Conservation (phyloP, 257 asterid species). For the Penstemon newberryi region DNA sequence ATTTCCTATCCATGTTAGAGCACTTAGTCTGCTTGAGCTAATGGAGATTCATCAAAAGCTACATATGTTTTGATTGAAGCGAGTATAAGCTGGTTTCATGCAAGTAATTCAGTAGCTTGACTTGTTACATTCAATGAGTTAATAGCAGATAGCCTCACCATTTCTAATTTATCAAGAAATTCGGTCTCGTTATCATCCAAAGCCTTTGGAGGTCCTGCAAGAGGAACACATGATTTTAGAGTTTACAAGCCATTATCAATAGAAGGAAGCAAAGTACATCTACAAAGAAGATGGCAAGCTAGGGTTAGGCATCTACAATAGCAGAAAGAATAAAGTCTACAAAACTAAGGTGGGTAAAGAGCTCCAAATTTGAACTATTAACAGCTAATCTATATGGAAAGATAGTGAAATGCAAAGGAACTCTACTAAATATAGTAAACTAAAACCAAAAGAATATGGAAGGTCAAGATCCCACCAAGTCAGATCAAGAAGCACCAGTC, state of each 20-base stretch:
- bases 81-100: conserved; percentile 12
- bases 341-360: too few relatives aligned
- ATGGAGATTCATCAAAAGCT: conserved; percentile 20
- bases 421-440: too few relatives aligned
- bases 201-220: conserved; percentile 94
- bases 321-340: too few relatives aligned
- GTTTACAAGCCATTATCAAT: neutral
- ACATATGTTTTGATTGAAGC: neutral
- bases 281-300: conserved; percentile 8
- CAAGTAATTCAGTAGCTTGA: conserved; percentile 13
- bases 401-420: too few relatives aligned
- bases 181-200: conserved; percentile 96
- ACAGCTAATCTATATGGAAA: too few relatives aligned
- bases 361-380: too few relatives aligned
- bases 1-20: conserved; percentile 6
- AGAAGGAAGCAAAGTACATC: neutral
- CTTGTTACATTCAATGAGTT: conserved; percentile 13
- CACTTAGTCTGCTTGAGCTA: neutral
- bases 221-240: conserved; percentile 15
- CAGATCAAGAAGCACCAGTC: too few relatives aligned
- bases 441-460: too few relatives aligned
- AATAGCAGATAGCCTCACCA: conserved; percentile 48
- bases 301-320: neutral
- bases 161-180: conserved; percentile 78
- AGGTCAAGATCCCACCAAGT: too few relatives aligned